phyloP scores from a whole-genome alignment of 768 basidiomycete species.

The Termitomyces sp. region DNA sequence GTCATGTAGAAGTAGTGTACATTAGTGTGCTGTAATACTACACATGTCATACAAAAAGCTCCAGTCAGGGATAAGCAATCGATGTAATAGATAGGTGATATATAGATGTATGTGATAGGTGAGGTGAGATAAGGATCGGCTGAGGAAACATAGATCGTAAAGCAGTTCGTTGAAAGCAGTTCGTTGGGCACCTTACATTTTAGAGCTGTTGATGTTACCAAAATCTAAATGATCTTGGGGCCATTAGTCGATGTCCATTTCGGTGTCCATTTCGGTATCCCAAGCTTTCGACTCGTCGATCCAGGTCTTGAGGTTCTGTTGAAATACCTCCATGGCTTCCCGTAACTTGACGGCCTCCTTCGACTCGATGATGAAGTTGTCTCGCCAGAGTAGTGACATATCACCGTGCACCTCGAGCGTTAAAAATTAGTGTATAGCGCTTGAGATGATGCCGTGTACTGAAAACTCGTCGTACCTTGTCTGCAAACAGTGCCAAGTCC shows the following conservation, averaged over 20 bases:
- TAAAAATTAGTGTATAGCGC: not conserved
- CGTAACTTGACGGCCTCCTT: not conserved
- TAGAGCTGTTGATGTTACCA: too few relatives aligned
- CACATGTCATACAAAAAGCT: too few relatives aligned
- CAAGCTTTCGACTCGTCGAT: not conserved
- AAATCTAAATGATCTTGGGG: too few relatives aligned
- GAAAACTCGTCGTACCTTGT: not conserved
- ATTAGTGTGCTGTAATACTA: too few relatives aligned
- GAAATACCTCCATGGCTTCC: not conserved
- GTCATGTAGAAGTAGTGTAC: too few relatives aligned
- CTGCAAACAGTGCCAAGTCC: not conserved
- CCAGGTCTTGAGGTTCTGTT: not conserved
- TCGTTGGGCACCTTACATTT: too few relatives aligned
- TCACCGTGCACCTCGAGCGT: not conserved
- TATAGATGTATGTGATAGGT: too few relatives aligned
- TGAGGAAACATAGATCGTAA: too few relatives aligned
- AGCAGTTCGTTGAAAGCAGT: too few relatives aligned
- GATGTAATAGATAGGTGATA: too few relatives aligned
- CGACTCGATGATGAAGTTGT: not conserved
- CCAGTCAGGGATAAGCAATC: too few relatives aligned
- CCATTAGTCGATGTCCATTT: not conserved
- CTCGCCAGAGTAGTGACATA: conserved; percentile 2
- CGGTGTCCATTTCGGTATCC: not conserved
- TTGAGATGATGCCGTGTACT: not conserved
- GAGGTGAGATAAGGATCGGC: too few relatives aligned